A percentile compares a stretch with the other conserved stretches of the same genome.
phyloP scores from a whole-genome alignment of 441 rosid genomes.

The Jatropha podagrica region DNA sequence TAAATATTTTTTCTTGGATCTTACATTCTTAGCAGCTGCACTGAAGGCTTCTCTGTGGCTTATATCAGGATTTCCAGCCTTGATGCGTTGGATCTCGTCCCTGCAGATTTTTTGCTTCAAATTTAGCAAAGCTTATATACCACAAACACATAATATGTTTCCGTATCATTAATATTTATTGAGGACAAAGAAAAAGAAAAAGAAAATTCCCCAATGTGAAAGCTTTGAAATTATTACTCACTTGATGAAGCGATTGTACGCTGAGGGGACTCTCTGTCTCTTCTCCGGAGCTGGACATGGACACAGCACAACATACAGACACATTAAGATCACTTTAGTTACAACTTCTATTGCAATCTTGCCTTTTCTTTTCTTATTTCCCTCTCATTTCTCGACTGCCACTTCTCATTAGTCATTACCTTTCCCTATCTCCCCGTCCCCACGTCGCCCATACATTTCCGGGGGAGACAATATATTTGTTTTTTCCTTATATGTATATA shows the following conservation, averaged over 20 bases:
- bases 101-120: constrained; percentile 39
- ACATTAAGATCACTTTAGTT: constrained; percentile 23
- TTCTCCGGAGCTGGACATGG: constrained; percentile 82
- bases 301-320: constrained; percentile 22
- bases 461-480: neutral
- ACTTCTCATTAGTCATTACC: constrained; percentile 29
- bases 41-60: constrained; percentile 99
- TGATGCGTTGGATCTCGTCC: constrained; percentile 99
- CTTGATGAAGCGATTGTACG: constrained; percentile 96
- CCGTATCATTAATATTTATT: too few relatives aligned
- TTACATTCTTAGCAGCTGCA: constrained; percentile 96
- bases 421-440: constrained; percentile 4
- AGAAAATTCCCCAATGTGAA: neutral
- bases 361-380: neutral
- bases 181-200: neutral
- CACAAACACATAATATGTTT: too few relatives aligned
- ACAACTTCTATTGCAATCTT: constrained; percentile 13
- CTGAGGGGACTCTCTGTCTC: constrained; percentile 96
- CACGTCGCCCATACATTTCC: neutral
- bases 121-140: constrained; percentile 5
- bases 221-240: constrained; percentile 33
- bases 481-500: neutral
- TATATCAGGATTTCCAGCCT: constrained; percentile 96
- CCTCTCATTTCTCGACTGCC: constrained; percentile 23
- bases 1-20: constrained; percentile 25